Conservation (phyloP, 1,284 basidiomycete species). For the Marasmius sp. region DNA sequence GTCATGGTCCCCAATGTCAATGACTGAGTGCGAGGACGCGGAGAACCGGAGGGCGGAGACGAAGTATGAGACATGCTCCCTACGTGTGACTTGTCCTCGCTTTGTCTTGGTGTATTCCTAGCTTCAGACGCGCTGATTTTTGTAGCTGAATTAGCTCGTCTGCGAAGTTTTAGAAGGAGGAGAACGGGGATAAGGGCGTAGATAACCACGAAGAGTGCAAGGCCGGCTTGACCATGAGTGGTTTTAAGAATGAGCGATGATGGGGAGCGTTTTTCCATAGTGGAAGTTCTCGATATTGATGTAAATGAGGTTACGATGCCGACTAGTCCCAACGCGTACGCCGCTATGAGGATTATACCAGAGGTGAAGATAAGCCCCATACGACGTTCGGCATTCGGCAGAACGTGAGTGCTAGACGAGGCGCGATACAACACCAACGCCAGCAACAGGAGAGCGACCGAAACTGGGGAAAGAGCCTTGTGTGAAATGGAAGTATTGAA, state of each 20-base stretch:
- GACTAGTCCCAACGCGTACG: constrained; percentile 62
- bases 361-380: constrained; percentile 35
- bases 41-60: constrained; percentile 40
- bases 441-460: constrained; percentile 56
- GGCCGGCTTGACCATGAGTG: constrained; percentile 58
- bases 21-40: constrained; percentile 48
- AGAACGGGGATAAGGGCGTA: constrained; percentile 56
- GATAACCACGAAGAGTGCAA: constrained; percentile 59
- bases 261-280: constrained; percentile 30
- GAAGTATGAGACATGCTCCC: constrained; percentile 35
- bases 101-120: constrained; percentile 41
- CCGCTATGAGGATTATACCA: constrained; percentile 40
- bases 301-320: constrained; percentile 66
- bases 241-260: constrained; percentile 48
- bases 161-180: constrained; percentile 32
- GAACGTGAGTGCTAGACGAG: constrained; percentile 40
- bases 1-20: constrained; percentile 57
- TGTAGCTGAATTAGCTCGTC: constrained; percentile 14
- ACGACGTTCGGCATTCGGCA: constrained; percentile 21
- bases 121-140: constrained; percentile 8
- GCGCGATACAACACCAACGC: constrained; percentile 55
- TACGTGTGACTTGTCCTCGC: constrained; percentile 47
- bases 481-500: constrained; percentile 61
- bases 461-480: constrained; percentile 66
- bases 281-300: constrained; percentile 38